Conservation (phyloP, 1,284 basidiomycete genomes). For the Erythrobasidium hasegawianum region DNA sequence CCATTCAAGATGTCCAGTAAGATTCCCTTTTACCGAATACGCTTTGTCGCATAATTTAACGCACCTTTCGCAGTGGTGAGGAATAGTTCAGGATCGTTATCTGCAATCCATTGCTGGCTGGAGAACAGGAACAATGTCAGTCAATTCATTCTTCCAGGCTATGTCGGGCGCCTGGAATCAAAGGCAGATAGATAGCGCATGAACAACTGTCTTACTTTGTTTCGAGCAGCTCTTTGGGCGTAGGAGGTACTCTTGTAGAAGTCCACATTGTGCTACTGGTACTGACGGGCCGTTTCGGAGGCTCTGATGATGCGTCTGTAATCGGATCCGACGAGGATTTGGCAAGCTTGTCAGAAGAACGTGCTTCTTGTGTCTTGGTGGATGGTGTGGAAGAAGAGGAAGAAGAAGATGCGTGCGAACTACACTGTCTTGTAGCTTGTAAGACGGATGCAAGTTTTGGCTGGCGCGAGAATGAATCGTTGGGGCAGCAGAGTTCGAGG, state of each 20-base stretch:
- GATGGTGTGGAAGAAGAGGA: neutral
- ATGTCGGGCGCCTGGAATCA: neutral
- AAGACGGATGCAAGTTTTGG: too few relatives aligned
- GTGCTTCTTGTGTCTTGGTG: neutral
- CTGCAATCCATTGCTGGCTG: slow-evolving; percentile 32
- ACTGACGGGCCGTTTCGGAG: neutral
- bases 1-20: too few relatives aligned
- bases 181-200: neutral
- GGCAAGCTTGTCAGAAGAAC: neutral
- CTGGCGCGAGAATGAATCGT: too few relatives aligned
- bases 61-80: slow-evolving; percentile 23
- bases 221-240: slow-evolving; percentile 20
- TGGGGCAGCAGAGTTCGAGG: too few relatives aligned
- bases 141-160: too few relatives aligned
- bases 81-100: slow-evolving; percentile 32
- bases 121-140: neutral
- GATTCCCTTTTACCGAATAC: too few relatives aligned
- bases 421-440: too few relatives aligned
- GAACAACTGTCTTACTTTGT: slow-evolving; percentile 27
- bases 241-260: slow-evolving; percentile 24
- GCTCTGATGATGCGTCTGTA: neutral
- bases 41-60: neutral
- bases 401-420: slow-evolving; percentile 6
- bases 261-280: slow-evolving; percentile 3
- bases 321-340: neutral